Base-by-base conservation (phyloP, 768 basidiomycete species). In the Ephemerocybe angulata region DNA sequence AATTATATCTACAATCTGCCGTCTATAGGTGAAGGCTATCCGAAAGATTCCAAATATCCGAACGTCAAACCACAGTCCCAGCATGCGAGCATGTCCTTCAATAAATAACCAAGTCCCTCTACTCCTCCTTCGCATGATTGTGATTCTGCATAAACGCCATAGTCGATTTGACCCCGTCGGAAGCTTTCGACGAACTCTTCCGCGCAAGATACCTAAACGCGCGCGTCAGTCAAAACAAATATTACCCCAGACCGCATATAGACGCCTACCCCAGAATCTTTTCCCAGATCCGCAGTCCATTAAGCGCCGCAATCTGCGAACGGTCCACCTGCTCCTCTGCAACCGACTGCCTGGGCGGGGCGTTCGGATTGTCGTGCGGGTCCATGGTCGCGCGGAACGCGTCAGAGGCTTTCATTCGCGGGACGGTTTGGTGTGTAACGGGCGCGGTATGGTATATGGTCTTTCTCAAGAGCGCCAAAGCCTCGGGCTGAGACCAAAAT, bases 251-350 rank as follows among this genome's bases (percentile, higher is more conserved):
- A 48, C 12, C 21, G 27, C 17, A 57, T 50, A 38, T 27, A 31
- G 40, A 52, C 52, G 61, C 76, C 59, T 57, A 81, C 81, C 74
- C 71, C 50, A 84, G 59, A 22, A 84, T 61, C 5, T 70, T 71
- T 61, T 81, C 77, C 82, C 83, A 84, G 54, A 84, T 76, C 19
- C 70, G 68, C 52, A 84, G 65, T 5, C 83, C 83, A 60, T 85
- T 81, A 33, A 84, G 61, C 15, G 78, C 76, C 11, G 76, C 56
- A 15, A 78, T 60, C 52, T 69, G 70, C 21, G 65, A 62, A 5
- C 60, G 65, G 27, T 55, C 47, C 12, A 74, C 72, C 62, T 84
- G 83, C 60, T 82, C 72, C 63, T 85, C 83, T 12, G 82, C 80
- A 8, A 73, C 81, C 3, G 82, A 83, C 61, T 83, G 82, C 54